These are phyloP conservation scores for Hypoxylon lienhwacheense DNA, from an alignment of 495 filamentous ascomycete genomes.

Conservation along the genomic window DNA sequence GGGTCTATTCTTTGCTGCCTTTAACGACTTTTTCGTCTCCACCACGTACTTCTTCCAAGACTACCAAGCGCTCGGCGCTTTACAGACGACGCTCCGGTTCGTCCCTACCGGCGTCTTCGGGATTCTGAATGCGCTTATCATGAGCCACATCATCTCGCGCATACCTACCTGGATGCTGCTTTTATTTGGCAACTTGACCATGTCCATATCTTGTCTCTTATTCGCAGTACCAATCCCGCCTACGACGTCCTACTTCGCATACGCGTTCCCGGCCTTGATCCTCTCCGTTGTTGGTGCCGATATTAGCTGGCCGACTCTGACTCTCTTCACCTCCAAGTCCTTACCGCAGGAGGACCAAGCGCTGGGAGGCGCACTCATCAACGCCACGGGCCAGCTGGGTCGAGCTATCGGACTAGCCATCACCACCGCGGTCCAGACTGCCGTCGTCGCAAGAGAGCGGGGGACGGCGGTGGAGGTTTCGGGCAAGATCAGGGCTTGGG, in stretches of 20 bases:
- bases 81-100: constrained; percentile 64
- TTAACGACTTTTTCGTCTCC: constrained; percentile 62
- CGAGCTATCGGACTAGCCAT: constrained; percentile 61
- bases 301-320: constrained; percentile 59
- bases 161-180: constrained; percentile 57
- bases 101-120: constrained; percentile 61
- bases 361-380: constrained; percentile 62
- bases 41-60: constrained; percentile 66
- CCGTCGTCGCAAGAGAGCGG: constrained; percentile 50
- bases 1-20: constrained; percentile 60
- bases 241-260: constrained; percentile 61
- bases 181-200: constrained; percentile 52
- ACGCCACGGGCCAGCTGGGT: constrained; percentile 60
- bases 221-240: constrained; percentile 60
- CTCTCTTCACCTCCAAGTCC: constrained; percentile 60
- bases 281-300: constrained; percentile 62
- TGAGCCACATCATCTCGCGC: constrained; percentile 57
- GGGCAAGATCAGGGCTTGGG: constrained; percentile 42
- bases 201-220: constrained; percentile 53
- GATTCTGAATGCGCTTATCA: constrained; percentile 50
- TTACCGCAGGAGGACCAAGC: constrained; percentile 63
- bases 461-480: constrained; percentile 44
- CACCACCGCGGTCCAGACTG: constrained; percentile 58
- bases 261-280: constrained; percentile 59
- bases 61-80: constrained; percentile 54